A percentile compares a stretch with the other conserved stretches of the same genome.
These are phyloP conservation scores for sorghum (Sorghum bicolor) DNA, from an alignment of 176 grass and related monocot genomes.

Conservation along the genomic window DNA sequence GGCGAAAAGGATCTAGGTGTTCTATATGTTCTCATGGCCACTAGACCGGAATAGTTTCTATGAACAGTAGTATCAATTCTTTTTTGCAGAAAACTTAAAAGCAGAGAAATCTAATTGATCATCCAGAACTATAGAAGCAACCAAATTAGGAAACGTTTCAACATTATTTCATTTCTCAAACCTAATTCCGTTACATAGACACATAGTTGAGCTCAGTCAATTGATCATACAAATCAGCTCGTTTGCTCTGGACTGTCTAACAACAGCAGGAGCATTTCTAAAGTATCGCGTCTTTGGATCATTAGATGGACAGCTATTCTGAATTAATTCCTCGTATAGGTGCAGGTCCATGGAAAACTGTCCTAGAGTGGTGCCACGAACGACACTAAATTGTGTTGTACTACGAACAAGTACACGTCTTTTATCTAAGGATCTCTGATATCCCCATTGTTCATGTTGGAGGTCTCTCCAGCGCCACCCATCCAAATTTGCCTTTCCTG, in stretches of 20 bases:
- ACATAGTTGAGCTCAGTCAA: background rate
- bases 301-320: background rate
- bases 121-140: background rate
- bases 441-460: slow-evolving; percentile 48
- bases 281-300: background rate
- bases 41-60: background rate
- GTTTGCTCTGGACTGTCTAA: background rate
- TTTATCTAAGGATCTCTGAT: background rate
- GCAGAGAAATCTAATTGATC: background rate
- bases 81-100: background rate
- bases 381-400: background rate
- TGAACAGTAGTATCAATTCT: background rate
- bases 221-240: background rate
- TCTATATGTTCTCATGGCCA: background rate
- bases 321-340: slow-evolving; percentile 6
- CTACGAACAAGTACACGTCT: slow-evolving; percentile 12
- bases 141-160: background rate
- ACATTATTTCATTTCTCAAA: slow-evolving; percentile 1
- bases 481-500: slow-evolving; percentile 90
- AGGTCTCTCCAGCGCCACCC: slow-evolving; percentile 84
- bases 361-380: background rate
- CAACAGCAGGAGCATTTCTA: background rate
- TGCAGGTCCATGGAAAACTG: background rate
- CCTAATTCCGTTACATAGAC: background rate
- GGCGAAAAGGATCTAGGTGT: background rate